These are phyloP conservation scores for Amanita pseudoporphyria DNA, from an alignment of 768 basidiomycete species.

Conservation along the genomic window DNA sequence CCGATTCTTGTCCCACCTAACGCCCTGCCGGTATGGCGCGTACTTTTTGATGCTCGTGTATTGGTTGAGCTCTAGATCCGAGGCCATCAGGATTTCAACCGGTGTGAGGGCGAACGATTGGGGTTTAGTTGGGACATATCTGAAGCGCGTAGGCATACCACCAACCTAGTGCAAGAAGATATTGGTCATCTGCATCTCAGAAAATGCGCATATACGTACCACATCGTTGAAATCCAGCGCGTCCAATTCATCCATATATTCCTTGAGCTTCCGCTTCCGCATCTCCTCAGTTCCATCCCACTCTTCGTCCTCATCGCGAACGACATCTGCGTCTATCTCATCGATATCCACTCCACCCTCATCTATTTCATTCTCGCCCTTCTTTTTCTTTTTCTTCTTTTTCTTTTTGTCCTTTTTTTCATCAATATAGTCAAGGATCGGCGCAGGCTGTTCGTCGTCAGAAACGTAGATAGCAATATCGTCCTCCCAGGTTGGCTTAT, in stretches of 20 bases:
- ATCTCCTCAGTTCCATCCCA: constrained; percentile 90
- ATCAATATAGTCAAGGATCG: constrained; percentile 19
- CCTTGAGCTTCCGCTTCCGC: constrained; percentile 71
- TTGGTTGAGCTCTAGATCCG: constrained; percentile 87
- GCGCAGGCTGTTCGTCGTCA: constrained; percentile 19
- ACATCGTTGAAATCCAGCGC: constrained; percentile 93
- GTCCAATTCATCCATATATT: constrained; percentile 89
- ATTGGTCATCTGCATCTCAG: constrained; percentile 3
- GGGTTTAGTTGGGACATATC: constrained; percentile 65
- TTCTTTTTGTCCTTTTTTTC: constrained; percentile 49
- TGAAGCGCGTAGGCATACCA: constrained; percentile 87
- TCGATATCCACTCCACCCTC: constrained; percentile 54
- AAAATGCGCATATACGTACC: constrained; percentile 35
- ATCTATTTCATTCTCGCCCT: constrained; percentile 27
- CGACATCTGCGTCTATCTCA: constrained; percentile 37
- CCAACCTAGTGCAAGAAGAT: constrained; percentile 49
- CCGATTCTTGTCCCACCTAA: constrained; percentile 56
- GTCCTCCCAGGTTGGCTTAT: constrained; percentile 87
- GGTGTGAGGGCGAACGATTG: constrained; percentile 65
- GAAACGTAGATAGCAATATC: constrained; percentile 59
- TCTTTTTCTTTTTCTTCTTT: constrained; percentile 40
- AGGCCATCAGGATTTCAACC: constrained; percentile 83
- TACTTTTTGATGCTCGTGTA: constrained; percentile 85
- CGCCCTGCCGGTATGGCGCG: constrained; percentile 73
- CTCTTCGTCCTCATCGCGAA: constrained; percentile 35